Percentiles rank a stretch among this genome's conserved stretches.
Conservation (phyloP, 768 basidiomycete species). For the Leccinum incarnatum region DNA sequence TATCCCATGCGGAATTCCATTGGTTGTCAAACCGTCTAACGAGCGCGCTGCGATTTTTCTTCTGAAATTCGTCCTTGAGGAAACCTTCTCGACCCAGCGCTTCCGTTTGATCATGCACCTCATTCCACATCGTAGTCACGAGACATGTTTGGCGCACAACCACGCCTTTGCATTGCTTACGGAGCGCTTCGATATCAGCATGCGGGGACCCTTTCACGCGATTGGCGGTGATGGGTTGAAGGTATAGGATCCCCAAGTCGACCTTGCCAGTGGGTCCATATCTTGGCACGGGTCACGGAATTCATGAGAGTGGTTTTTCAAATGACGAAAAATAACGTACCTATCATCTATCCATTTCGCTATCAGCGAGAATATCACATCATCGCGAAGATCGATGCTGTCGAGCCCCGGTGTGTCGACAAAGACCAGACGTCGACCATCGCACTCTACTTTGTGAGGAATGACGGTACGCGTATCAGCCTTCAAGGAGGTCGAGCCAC, state of each 20-base stretch:
- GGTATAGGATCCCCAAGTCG: slow-evolving; percentile 5
- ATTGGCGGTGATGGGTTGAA: slow-evolving; percentile 8
- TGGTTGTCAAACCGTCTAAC: slow-evolving; percentile 5
- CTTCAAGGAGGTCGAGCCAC: not conserved
- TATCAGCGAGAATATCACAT: not conserved
- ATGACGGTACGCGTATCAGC: not conserved
- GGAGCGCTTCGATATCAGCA: not conserved
- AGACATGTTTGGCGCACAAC: slow-evolving; percentile 3
- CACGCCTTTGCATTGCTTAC: not conserved
- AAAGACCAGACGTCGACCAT: not conserved
- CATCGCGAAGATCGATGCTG: not conserved
- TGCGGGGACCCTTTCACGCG: not conserved
- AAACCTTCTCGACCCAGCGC: not conserved
- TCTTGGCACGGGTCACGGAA: not conserved
- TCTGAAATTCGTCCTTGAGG: not conserved
- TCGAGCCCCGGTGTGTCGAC: slow-evolving; percentile 12
- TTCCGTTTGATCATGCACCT: not conserved
- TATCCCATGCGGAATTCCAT: not conserved
- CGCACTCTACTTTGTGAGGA: not conserved
- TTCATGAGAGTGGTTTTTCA: not conserved
- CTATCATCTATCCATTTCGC: not conserved
- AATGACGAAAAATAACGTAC: not conserved
- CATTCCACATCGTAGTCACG: slow-evolving; percentile 11
- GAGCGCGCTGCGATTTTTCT: not conserved
- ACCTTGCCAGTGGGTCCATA: not conserved